Evolutionary conservation across 2,329 filamentous ascomycete genomes (phyloP).

Genomic region (Aspergillus sergii): DNA sequence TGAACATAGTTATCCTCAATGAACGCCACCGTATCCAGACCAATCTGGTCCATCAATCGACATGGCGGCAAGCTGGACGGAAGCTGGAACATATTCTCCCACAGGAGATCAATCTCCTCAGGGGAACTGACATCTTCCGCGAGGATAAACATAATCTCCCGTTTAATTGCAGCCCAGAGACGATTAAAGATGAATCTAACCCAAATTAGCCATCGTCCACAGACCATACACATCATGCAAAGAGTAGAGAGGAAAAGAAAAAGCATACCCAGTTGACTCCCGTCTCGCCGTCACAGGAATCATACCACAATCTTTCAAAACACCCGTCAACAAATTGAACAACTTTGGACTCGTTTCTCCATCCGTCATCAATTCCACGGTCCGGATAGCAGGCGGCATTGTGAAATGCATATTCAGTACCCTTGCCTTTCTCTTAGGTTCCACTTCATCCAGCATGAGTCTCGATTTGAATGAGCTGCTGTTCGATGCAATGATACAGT

Average conservation of each 20-base stretch:
- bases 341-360: constrained; percentile 48
- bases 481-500: constrained; percentile 56
- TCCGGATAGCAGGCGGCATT: constrained; percentile 50
- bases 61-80: constrained; percentile 30
- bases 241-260: background rate
- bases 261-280: constrained; percentile 49
- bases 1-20: constrained; percentile 58
- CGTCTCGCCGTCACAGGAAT: constrained; percentile 47
- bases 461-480: constrained; percentile 56
- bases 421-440: constrained; percentile 43
- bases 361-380: constrained; percentile 59
- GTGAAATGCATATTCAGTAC: constrained; percentile 57
- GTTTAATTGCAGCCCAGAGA: constrained; percentile 60
- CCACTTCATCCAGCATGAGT: constrained; percentile 51
- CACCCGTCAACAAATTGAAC: constrained; percentile 49
- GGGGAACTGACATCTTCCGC: constrained; percentile 54
- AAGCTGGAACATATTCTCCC: constrained; percentile 42
- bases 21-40: constrained; percentile 56
- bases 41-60: constrained; percentile 52
- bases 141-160: constrained; percentile 54
- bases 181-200: constrained; percentile 56
- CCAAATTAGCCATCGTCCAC: constrained; percentile 27
- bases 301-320: constrained; percentile 45
- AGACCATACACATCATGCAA: background rate
- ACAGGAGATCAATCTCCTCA: constrained; percentile 54